Evolutionary conservation across 306 rosid genomes (phyloP).

Genomic region (Citrullus amarus): DNA sequence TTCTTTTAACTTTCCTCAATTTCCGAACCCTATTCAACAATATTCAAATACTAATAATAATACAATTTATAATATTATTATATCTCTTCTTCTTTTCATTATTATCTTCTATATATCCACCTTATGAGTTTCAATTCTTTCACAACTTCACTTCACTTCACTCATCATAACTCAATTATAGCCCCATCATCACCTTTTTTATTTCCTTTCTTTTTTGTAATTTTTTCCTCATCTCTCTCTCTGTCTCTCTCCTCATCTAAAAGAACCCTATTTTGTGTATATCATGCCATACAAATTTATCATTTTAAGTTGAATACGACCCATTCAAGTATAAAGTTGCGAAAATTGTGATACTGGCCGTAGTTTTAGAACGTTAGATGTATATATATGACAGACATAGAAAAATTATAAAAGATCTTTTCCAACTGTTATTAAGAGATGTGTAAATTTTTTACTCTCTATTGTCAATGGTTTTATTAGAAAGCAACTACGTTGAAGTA

Average conservation of each 20-base stretch:
- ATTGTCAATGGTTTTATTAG: too few relatives aligned
- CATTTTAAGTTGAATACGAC: not conserved
- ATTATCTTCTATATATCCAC: not conserved
- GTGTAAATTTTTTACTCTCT: too few relatives aligned
- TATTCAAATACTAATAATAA: too few relatives aligned
- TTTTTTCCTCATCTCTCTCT: not conserved
- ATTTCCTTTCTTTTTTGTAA: not conserved
- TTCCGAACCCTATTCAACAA: slow-evolving; percentile 31
- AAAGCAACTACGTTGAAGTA: too few relatives aligned
- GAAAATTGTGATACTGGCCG: too few relatives aligned
- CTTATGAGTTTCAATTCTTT: not conserved
- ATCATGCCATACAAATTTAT: not conserved
- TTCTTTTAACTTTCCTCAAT: slow-evolving; percentile 28
- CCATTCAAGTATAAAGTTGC: not conserved
- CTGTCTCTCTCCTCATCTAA: not conserved
- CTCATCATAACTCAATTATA: slow-evolving; percentile 8
- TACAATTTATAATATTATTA: too few relatives aligned
- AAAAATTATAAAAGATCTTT: too few relatives aligned
- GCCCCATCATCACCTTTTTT: not conserved
- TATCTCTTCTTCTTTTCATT: too few relatives aligned
- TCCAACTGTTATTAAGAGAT: too few relatives aligned
- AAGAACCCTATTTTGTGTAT: not conserved
- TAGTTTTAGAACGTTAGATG: too few relatives aligned
- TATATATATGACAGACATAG: too few relatives aligned
- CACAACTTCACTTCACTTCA: slow-evolving; percentile 10